phyloP scores from a whole-genome alignment of 148 eudicot genomes.

The Vaccinium vitisidaea region DNA sequence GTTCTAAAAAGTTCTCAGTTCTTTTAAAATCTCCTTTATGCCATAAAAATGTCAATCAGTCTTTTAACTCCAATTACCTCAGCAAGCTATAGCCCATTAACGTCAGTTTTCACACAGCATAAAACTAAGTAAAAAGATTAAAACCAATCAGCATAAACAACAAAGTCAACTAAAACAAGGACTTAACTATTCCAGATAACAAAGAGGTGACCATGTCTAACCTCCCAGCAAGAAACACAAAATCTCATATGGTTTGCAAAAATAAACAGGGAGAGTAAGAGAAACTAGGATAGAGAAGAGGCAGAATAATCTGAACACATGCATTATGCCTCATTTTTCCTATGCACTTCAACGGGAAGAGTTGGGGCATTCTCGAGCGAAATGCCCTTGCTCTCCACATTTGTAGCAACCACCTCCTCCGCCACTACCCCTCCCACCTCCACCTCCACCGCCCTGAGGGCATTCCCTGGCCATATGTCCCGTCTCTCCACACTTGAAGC shows the following conservation, averaged over 20 bases:
- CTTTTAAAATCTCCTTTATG: neutral
- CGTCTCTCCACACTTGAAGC: constrained; percentile 9
- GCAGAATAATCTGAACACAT: neutral
- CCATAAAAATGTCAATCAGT: neutral
- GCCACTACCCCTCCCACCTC: constrained; percentile 1
- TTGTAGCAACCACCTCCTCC: constrained; percentile 11
- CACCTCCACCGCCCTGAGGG: constrained; percentile 7
- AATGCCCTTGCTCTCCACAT: constrained; percentile 17
- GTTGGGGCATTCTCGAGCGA: constrained; percentile 11
- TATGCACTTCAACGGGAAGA: constrained; percentile 3
- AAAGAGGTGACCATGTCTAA: neutral
- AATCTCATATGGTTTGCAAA: neutral
- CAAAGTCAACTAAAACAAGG: neutral
- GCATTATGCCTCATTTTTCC: neutral
- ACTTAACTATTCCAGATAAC: neutral
- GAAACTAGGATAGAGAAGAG: neutral
- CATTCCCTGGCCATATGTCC: constrained; percentile 15
- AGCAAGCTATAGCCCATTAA: neutral
- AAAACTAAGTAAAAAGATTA: neutral
- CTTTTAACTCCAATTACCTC: neutral
- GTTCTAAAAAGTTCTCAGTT: neutral
- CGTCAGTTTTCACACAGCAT: neutral
- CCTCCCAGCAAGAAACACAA: neutral
- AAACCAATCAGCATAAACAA: neutral
- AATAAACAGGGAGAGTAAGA: neutral